phyloP scores from a whole-genome alignment of 2,329 filamentous ascomycete genomes.

The Trichophyton simii region DNA sequence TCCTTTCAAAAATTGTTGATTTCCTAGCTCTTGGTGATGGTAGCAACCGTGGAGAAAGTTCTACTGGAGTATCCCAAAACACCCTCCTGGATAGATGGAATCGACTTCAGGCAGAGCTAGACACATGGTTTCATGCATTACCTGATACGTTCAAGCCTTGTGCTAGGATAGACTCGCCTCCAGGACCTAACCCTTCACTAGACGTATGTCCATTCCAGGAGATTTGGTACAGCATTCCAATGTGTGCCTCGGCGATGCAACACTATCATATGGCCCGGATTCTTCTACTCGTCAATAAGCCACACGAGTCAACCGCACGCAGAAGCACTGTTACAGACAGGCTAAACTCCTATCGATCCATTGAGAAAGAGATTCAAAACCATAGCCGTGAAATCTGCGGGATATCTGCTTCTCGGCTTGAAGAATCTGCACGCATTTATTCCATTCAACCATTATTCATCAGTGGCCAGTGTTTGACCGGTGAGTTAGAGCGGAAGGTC shows the following conservation, averaged over 20 bases:
- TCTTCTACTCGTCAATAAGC: slow-evolving; percentile 33
- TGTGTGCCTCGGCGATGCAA: slow-evolving; percentile 51
- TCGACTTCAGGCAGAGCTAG: slow-evolving; percentile 44
- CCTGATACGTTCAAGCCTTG: slow-evolving; percentile 49
- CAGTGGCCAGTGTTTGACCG: slow-evolving; percentile 48
- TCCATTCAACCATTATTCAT: slow-evolving; percentile 51
- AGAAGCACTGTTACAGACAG: slow-evolving; percentile 42
- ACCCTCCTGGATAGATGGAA: slow-evolving; percentile 38
- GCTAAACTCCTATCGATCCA: slow-evolving; percentile 46
- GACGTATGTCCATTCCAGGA: slow-evolving; percentile 37
- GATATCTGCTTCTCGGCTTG: slow-evolving; percentile 46
- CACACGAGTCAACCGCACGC: slow-evolving; percentile 33
- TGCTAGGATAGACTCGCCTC: slow-evolving; percentile 32
- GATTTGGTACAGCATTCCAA: slow-evolving; percentile 53
- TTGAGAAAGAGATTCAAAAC: slow-evolving; percentile 42
- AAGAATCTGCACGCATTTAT: slow-evolving; percentile 48
- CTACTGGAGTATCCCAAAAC: slow-evolving; percentile 27
- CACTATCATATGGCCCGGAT: slow-evolving; percentile 36
- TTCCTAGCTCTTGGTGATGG: slow-evolving; percentile 48
- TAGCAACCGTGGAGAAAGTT: slow-evolving; percentile 23
- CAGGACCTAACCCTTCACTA: slow-evolving; percentile 19
- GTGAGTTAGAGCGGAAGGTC: slow-evolving; percentile 41
- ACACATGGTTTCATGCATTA: slow-evolving; percentile 47
- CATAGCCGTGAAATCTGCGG: slow-evolving; percentile 51
- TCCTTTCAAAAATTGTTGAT: slow-evolving; percentile 54